Evolutionary conservation across 257 asterid genomes (phyloP).

Genomic region (Solanum raphanifolium): DNA sequence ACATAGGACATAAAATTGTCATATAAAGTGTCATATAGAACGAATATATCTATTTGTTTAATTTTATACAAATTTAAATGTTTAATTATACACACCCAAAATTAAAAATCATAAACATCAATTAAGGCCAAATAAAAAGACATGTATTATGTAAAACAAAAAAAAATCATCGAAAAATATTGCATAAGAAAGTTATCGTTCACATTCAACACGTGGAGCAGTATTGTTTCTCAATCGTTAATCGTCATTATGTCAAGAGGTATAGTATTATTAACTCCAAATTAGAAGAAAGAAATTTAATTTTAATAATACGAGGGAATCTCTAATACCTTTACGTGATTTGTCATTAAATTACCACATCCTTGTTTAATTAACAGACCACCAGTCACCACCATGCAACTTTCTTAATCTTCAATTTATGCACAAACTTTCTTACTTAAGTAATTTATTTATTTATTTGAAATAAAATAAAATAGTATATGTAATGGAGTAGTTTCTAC

Average conservation of each 20-base stretch:
- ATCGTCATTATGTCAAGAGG: neutral
- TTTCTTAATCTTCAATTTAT: neutral
- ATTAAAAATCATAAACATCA: neutral
- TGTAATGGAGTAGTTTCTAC: neutral
- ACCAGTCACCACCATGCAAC: neutral
- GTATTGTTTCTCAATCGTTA: neutral
- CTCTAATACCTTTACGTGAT: neutral
- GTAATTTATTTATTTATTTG: neutral
- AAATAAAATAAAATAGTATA: neutral
- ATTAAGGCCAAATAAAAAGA: neutral
- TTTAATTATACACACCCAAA: too few species aligned
- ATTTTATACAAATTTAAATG: neutral
- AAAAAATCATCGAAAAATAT: neutral
- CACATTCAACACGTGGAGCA: neutral
- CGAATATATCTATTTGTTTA: neutral
- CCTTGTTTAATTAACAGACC: neutral
- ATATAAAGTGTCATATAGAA: neutral
- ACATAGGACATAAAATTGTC: neutral
- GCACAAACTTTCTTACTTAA: neutral
- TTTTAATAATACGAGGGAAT: neutral
- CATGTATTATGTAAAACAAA: neutral
- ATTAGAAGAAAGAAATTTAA: neutral
- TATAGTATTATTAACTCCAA: neutral
- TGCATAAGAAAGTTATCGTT: neutral
- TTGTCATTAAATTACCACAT: neutral